Percentiles rank a stretch among this genome's conserved stretches.
Conservation (phyloP, 2,329 filamentous ascomycete species). For the Dothideomycetes sp. region DNA sequence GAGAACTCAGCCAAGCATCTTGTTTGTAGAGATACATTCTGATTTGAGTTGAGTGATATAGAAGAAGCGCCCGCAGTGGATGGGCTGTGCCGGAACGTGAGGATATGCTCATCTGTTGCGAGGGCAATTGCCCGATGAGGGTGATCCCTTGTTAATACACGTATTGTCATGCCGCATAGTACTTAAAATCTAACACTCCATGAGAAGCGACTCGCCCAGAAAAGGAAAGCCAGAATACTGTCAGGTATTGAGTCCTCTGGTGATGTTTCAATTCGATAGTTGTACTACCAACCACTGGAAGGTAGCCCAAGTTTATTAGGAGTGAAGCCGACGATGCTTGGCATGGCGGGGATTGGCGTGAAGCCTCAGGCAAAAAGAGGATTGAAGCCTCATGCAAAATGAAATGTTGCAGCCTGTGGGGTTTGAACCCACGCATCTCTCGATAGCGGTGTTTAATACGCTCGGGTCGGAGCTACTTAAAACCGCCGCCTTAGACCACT, state of each 20-base stretch:
- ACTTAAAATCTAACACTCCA: not conserved
- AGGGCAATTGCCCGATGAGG: conserved; percentile 82
- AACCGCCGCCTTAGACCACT: conserved; percentile 1
- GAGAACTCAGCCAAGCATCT: conserved; percentile 86
- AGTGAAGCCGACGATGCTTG: no score
- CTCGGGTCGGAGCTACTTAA: no score
- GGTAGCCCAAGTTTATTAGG: no score
- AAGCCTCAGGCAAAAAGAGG: not conserved
- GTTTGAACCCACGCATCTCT: conserved; percentile 1
- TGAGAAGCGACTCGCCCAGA: no score
- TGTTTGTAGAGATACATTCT: conserved; percentile 28
- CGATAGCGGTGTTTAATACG: not conserved
- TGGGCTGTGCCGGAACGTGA: conserved; percentile 73
- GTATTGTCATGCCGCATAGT: conserved; percentile 46
- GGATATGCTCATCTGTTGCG: conserved; percentile 63
- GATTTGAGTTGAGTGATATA: conserved; percentile 22
- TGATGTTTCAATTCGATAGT: no score
- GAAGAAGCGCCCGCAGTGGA: conserved; percentile 45
- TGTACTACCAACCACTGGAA: no score
- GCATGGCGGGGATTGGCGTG: no score
- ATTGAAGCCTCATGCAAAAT: not conserved
- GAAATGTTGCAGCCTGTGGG: not conserved
- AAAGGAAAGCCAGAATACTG: no score
- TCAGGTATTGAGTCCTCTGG: no score
- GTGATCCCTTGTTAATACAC: conserved; percentile 75